Evolutionary conservation across 2,329 filamentous ascomycete species (phyloP).

Genomic region (Fusarium coffeatum): DNA sequence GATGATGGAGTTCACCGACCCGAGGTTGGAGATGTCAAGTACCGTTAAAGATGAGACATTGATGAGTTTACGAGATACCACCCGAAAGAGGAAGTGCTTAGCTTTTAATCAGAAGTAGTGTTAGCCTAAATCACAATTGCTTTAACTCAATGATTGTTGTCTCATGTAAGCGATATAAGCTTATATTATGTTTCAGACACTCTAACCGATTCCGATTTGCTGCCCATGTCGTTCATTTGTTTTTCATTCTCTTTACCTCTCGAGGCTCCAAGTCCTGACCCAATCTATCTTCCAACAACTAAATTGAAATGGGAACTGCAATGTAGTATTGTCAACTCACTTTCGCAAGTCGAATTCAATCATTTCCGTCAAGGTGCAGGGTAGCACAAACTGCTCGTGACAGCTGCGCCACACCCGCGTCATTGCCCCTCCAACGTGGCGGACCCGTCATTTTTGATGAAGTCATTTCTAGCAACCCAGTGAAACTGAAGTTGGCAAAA

Average conservation of each 20-base stretch:
- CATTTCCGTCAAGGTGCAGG: constrained; percentile 1
- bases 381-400: constrained; percentile 12
- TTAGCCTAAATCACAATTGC: neutral
- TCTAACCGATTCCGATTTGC: neutral
- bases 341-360: neutral
- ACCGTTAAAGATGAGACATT: constrained; percentile 22
- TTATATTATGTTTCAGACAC: accelerated
- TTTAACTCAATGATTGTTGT: neutral
- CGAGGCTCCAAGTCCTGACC: neutral
- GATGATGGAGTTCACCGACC: constrained; percentile 42
- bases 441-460: constrained; percentile 34
- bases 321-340: neutral
- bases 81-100: neutral
- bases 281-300: neutral
- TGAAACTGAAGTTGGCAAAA: constrained; percentile 7
- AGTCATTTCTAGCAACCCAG: constrained; percentile 40
- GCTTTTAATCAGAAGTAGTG: neutral
- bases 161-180: neutral
- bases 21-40: constrained; percentile 44
- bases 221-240: neutral
- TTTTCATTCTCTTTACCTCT: neutral
- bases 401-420: constrained; percentile 28
- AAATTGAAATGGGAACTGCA: neutral
- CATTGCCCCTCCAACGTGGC: constrained; percentile 45
- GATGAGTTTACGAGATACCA: constrained; percentile 36